Base-by-base conservation (phyloP, 495 filamentous ascomycete genomes). In the Tetracladium setigerum region DNA sequence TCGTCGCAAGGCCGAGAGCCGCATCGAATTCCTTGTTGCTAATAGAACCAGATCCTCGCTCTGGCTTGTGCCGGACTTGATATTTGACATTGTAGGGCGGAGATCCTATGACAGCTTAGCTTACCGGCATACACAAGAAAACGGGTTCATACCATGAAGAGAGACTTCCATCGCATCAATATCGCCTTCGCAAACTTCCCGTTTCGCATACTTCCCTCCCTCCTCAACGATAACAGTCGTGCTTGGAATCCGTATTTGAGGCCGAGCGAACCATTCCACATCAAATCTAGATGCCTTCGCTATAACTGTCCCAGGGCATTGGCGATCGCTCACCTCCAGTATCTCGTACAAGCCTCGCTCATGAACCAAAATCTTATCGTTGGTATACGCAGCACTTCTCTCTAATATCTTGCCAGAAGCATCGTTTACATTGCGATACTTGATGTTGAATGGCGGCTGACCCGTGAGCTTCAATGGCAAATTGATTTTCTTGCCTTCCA, bases 181-280 rank as follows among this genome's bases (percentile, higher is more conserved):
- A 41, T 96, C 91, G 14, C 92, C 91, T 66, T 98, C 88, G 55
- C 92, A 98, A 42, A 98, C 80, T 51, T 85, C 81, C n/a, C 77
- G 73, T 62, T 91, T 86, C 49, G 79, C 58, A 57, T 70, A 88
- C 46, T 67, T 72, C 32, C 66, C 66, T 43, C 62, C 72, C 44
- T 63, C 59, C 19, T 53, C 64, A 56, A 58, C 66, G 11, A 89
- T 67, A 22, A 76, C 66, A 5, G 79, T 69, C 31, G 78, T 80
- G 46, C 84, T 77, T 1, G 82, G 61, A 14, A 92, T 62, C 18
- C 71, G 73, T 30, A 96, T 72, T 41, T 81, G 70, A 6, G 92
- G 92, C 30, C 89, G 76, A 19, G 84, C 73, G 46, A 89, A 83
- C 89, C 89, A 96, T 14, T 77, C 73, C 11, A 98, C 77, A 24